These are phyloP conservation scores for Pachysandra terminalis DNA, from an alignment of 164 flowering plant genomes.

Conservation along the genomic window DNA sequence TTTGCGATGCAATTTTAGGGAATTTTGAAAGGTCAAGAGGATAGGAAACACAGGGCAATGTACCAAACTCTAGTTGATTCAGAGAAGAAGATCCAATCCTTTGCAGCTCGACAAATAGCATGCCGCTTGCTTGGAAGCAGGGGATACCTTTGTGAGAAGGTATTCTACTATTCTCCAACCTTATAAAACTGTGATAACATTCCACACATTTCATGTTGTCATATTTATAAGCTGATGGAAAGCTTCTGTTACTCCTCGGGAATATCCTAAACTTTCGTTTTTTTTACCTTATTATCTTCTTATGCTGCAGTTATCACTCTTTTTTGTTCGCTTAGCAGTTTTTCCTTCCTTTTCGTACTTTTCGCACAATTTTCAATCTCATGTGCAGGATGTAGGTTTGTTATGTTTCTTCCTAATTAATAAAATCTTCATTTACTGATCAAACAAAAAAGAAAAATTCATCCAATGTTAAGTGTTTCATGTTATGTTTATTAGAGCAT, in stretches of 20 bases:
- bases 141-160: slow-evolving; percentile 96
- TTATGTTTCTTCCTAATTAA: too few relatives aligned
- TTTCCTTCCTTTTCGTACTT: too few relatives aligned
- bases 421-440: too few relatives aligned
- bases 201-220: neutral
- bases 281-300: too few relatives aligned
- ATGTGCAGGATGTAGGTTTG: too few relatives aligned
- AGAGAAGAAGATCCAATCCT: slow-evolving; percentile 77
- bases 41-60: slow-evolving; percentile 80
- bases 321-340: neutral
- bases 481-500: neutral
- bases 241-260: too few relatives aligned
- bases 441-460: too few relatives aligned
- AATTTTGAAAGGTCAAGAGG: slow-evolving; percentile 67
- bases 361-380: too few relatives aligned
- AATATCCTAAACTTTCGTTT: too few relatives aligned
- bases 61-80: slow-evolving; percentile 64
- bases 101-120: slow-evolving; percentile 89
- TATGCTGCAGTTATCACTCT: too few relatives aligned
- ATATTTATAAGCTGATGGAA: neutral
- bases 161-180: slow-evolving; percentile 29
- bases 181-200: neutral
- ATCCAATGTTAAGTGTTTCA: neutral
- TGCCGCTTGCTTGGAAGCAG: slow-evolving; percentile 93
- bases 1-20: slow-evolving; percentile 42